phyloP scores from a whole-genome alignment of 2,329 filamentous ascomycete species.

The Nemania diffusa region DNA sequence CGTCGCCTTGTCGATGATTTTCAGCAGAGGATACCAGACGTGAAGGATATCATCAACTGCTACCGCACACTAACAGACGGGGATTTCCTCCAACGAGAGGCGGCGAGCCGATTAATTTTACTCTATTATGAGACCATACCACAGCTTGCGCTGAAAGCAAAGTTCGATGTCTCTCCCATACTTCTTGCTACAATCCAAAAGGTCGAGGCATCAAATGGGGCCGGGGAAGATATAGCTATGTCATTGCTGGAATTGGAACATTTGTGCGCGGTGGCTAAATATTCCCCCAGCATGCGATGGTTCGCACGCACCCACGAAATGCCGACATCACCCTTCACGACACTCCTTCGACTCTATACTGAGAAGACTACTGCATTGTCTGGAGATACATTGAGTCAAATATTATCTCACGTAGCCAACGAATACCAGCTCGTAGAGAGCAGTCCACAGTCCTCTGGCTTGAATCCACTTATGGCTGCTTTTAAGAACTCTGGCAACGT shows the following conservation, averaged over 20 bases:
- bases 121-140: slow-evolving; percentile 89
- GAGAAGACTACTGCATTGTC: slow-evolving; percentile 61
- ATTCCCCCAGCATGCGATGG: slow-evolving; percentile 89
- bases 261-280: slow-evolving; percentile 80
- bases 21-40: slow-evolving; percentile 78
- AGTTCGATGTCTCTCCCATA: slow-evolving; percentile 85
- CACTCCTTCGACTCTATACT: slow-evolving; percentile 69
- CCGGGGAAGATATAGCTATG: slow-evolving; percentile 63
- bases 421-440: slow-evolving; percentile 74
- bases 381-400: slow-evolving; percentile 61
- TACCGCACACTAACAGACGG: slow-evolving; percentile 76
- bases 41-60: slow-evolving; percentile 81
- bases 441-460: slow-evolving; percentile 52
- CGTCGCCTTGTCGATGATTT: slow-evolving; percentile 78
- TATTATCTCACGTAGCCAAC: slow-evolving; percentile 69
- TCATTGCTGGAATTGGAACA: slow-evolving; percentile 81
- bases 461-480: slow-evolving; percentile 59
- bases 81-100: slow-evolving; percentile 80
- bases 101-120: slow-evolving; percentile 79
- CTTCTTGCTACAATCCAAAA: slow-evolving; percentile 75
- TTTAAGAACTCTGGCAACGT: slow-evolving; percentile 49
- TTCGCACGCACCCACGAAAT: slow-evolving; percentile 78
- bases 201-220: slow-evolving; percentile 65
- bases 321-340: slow-evolving; percentile 75
- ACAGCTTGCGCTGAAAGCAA: slow-evolving; percentile 80